Conservation (phyloP, 1,139 yeast species). For the Hemisphaericaspora xylofermentans region DNA sequence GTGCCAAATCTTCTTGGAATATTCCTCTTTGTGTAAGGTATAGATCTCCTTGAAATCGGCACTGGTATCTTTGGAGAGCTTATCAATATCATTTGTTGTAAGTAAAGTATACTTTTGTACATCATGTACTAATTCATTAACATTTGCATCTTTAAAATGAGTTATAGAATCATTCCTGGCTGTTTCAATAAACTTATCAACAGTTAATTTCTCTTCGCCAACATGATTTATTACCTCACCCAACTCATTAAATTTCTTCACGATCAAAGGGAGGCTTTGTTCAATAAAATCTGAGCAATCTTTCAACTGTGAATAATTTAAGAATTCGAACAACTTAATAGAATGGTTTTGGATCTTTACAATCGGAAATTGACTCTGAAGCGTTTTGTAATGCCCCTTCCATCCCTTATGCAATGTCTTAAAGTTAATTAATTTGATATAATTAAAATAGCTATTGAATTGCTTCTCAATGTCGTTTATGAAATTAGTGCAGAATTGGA, state of each 20-base stretch:
- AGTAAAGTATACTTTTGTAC: constrained; percentile 6
- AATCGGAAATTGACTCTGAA: constrained; percentile 35
- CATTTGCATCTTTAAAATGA: constrained; percentile 25
- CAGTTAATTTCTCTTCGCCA: constrained; percentile 25
- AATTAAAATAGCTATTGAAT: constrained; percentile 49
- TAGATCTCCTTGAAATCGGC: constrained; percentile 16
- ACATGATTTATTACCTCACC: constrained; percentile 28
- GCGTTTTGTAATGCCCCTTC: constrained; percentile 40
- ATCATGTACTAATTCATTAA: constrained; percentile 7
- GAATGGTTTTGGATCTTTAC: constrained; percentile 16
- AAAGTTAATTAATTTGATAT: constrained; percentile 44
- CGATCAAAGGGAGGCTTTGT: constrained; percentile 29
- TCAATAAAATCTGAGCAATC: constrained; percentile 24
- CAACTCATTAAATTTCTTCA: constrained; percentile 41
- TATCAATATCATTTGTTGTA: constrained; percentile 20
- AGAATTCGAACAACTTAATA: constrained; percentile 22
- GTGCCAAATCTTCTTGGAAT: constrained; percentile 16
- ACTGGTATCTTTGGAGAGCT: constrained; percentile 10
- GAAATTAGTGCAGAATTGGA: constrained; percentile 58
- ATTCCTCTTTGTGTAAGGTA: constrained; percentile 17
- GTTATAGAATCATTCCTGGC: constrained; percentile 36
- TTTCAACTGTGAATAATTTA: constrained; percentile 27
- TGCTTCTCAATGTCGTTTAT: constrained; percentile 51
- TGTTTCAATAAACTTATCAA: constrained; percentile 35
- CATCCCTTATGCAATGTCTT: constrained; percentile 52